Evolutionary conservation across 495 filamentous ascomycete species (phyloP), one percentile per base, ranked within the genome.

Genomic region (Xylaria palmicola): DNA sequence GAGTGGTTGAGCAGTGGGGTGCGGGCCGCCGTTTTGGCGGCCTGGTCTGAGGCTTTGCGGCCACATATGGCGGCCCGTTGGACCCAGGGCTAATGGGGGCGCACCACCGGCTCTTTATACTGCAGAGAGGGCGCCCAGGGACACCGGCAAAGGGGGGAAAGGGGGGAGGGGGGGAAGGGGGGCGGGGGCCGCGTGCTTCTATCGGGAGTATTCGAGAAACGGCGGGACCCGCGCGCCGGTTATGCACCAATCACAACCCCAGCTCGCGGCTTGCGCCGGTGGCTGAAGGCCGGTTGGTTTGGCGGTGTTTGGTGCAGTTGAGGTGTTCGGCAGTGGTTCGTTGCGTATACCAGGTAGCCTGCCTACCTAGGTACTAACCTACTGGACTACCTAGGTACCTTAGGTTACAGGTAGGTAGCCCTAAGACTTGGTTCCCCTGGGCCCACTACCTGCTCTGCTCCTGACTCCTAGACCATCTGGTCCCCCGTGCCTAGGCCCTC

Each of bases 11-110:
- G 60, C 49, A 66, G 56, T 64, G 60, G n/a, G n/a, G 52, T 51
- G 37, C 59, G 59, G 69, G 69, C 48, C 68, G 66, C 58, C 56
- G 64, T 60, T 62, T 65, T 59, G 43, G 57, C 62, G 67, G 59
- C 67, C 69, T 65, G 65, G 67, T 60, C 44, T 59, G 50, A 65
- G 69, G 64, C 65, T 69, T 68, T 61, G 66, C 47, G 66, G 54
- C 69, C 64, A 59, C 51, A 64, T 63, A 50, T 45, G 53, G 63
- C 50, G 67, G 52, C 68, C 59, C 32, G 17, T n/a, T 61, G 17
- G 41, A 49, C 29, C 17, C 41, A 58, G 22, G 40, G 13, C 32
- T 50, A 19, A 17, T 26, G 41, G 62, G 44, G 68, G 65, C 44
- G n/a, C 63, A 56, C 22, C 41, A 49, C 56, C 60, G 52, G 62